Evolutionary conservation across 805 yeast species (phyloP).

Genomic region (Wickerhamiella sorbophila): DNA sequence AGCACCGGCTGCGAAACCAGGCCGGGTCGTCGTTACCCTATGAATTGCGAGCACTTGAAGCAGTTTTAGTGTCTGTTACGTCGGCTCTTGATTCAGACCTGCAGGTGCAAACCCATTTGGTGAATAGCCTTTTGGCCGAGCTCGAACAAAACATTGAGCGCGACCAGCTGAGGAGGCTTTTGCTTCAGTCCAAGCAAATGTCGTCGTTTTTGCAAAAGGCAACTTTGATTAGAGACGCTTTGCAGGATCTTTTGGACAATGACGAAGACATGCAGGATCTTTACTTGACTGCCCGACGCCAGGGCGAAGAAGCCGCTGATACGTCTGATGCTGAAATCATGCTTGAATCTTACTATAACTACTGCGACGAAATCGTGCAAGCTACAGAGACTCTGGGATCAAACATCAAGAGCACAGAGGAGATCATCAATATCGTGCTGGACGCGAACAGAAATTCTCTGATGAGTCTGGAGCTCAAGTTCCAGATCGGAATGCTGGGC

Average conservation of each 20-base stretch:
- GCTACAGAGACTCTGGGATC: constrained; percentile 60
- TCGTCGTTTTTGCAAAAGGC: constrained; percentile 78
- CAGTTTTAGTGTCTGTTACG: constrained; percentile 67
- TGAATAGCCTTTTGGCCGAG: constrained; percentile 58
- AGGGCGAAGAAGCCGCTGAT: constrained; percentile 26
- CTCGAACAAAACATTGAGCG: constrained; percentile 74
- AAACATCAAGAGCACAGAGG: constrained; percentile 89
- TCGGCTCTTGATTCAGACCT: constrained; percentile 71
- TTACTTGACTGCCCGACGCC: constrained; percentile 51
- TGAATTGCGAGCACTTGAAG: constrained; percentile 82
- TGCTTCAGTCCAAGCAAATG: constrained; percentile 74
- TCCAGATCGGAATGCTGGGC: constrained; percentile 70
- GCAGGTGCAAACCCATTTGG: constrained; percentile 67
- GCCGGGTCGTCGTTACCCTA: constrained; percentile 47
- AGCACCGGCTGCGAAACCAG: constrained; percentile 39
- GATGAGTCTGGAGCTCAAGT: constrained; percentile 73
- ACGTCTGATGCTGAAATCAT: constrained; percentile 72
- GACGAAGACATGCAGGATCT: constrained; percentile 78
- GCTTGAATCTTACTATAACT: constrained; percentile 79
- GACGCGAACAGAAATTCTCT: constrained; percentile 90
- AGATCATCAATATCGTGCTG: constrained; percentile 78
- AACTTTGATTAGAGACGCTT: constrained; percentile 59
- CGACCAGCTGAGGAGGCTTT: constrained; percentile 57
- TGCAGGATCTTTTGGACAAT: constrained; percentile 73
- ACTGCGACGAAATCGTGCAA: constrained; percentile 89